phyloP scores from a whole-genome alignment of 371 early-diverging fungal genomes.

The Lichtheimia corymbifera region DNA sequence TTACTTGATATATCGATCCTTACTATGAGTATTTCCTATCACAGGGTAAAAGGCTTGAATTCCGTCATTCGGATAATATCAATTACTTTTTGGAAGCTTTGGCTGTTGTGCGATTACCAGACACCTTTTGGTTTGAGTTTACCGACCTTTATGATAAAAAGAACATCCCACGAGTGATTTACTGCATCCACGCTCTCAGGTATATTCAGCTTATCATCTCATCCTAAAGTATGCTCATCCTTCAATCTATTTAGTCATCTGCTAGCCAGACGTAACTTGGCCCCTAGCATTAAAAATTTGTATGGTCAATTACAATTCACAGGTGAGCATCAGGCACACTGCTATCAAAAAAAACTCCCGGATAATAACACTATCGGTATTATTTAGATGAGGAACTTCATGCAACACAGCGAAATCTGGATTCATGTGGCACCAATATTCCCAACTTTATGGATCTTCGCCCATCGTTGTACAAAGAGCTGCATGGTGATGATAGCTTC shows the following conservation, averaged over 20 bases:
- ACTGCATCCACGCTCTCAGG: conserved; percentile 99
- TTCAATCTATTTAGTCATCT: conserved; percentile 67
- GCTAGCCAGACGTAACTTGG: conserved; percentile 80
- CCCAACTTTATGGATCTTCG: conserved; percentile 84
- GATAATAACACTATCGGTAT: background rate
- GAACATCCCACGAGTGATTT: conserved; percentile 99
- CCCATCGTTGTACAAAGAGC: conserved; percentile 67
- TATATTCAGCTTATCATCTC: conserved; percentile 23
- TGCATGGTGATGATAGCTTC: conserved; percentile 42
- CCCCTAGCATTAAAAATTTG: conserved; percentile 90
- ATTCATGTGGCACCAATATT: conserved; percentile 76
- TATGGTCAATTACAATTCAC: conserved; percentile 92
- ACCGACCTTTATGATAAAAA: conserved; percentile 99
- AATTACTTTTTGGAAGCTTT: conserved; percentile 91
- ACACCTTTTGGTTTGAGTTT: conserved; percentile 96
- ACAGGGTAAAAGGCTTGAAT: conserved; percentile 87
- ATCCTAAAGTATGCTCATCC: background rate
- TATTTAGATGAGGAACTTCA: conserved; percentile 76
- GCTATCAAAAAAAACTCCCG: background rate
- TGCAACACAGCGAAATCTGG: conserved; percentile 82
- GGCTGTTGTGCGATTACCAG: conserved; percentile 81
- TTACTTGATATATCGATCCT: too few relatives aligned
- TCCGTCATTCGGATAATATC: conserved; percentile 98
- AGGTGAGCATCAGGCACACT: conserved; percentile 40
- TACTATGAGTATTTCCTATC: background rate